phyloP scores from a whole-genome alignment of 108 stramenopile genomes.

The Skeletonema grethae region DNA sequence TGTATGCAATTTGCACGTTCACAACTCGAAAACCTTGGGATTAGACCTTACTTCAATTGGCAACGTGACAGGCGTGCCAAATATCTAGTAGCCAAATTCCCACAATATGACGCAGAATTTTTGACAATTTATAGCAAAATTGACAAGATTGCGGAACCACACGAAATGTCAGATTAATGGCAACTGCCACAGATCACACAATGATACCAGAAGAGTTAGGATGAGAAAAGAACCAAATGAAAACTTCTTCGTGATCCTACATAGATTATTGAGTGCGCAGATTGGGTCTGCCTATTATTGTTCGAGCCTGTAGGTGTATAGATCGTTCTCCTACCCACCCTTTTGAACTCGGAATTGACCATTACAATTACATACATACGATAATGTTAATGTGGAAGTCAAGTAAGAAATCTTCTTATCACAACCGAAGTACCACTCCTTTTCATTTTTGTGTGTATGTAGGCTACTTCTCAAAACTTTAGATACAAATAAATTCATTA shows the following conservation, averaged over 20 bases:
- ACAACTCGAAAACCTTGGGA: slow-evolving; percentile 84
- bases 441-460: neutral
- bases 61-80: slow-evolving; percentile 36
- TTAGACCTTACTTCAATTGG: slow-evolving; percentile 69
- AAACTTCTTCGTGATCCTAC: neutral
- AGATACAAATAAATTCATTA: slow-evolving; percentile 23
- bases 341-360: neutral
- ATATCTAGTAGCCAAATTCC: slow-evolving; percentile 20
- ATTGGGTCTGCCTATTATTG: neutral
- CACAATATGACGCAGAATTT: slow-evolving; percentile 50
- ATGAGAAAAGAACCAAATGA: neutral
- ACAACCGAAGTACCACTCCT: neutral
- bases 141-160: slow-evolving; percentile 24
- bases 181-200: neutral
- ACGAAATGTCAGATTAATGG: slow-evolving; percentile 6
- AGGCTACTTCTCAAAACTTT: neutral
- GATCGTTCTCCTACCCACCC: neutral
- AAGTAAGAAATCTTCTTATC: neutral
- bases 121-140: slow-evolving; percentile 35
- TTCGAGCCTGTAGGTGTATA: neutral
- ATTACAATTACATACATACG: neutral
- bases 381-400: neutral
- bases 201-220: neutral
- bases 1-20: slow-evolving; percentile 75
- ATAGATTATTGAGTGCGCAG: neutral